Base-by-base conservation (phyloP, 176 grass and related monocot genomes). In the Zea mays region DNA sequence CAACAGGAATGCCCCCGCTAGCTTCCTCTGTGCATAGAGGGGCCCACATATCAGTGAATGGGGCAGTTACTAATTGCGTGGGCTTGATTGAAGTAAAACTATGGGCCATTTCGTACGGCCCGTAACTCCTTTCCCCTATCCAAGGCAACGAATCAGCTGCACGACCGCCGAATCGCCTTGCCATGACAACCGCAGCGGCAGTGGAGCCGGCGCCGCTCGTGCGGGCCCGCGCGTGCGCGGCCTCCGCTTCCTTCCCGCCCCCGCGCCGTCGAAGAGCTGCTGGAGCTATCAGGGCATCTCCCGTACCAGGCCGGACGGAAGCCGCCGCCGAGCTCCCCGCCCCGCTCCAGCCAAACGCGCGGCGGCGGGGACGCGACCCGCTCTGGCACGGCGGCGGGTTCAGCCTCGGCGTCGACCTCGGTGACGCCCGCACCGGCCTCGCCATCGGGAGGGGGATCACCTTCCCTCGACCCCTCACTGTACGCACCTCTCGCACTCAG, bases 391-490 rank as follows among this genome's bases (percentile, higher is more conserved):
- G 86, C 8, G 79, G 85, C 46, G 91, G 94, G 20, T 90, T 90
- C 82, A 94, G 91, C 89, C 94, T 97, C 21, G 89, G 94, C 68
- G 69, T 97, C 8, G 91, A 97, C 74, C 82, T 97, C 12, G 94
- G 89, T 11, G 39, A 67, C 50, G 73, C 82, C 10, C 82, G 86
- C 67, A 97, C 91, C 3, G 94, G 91, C 49, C 44, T 97, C 38
- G 85, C 94, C 43, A 39, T 94, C 69, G 91, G 94, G 58, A 88
- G 69, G 69, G 85, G 84, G 7, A 84, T 93, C 75, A 84, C 78
- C 39, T 76, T 88, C 42, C 89, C 91, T 71, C 91, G 89, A 1
- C 91, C 91, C 73, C 84, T 97, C 44, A 88, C 79, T 2, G 91
- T 97, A 90, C 70, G 74, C 14, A 34, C 36, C 14, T 14, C 36